Conservation (phyloP, 148 eudicot species). For the Heliamphora exappendiculata region DNA sequence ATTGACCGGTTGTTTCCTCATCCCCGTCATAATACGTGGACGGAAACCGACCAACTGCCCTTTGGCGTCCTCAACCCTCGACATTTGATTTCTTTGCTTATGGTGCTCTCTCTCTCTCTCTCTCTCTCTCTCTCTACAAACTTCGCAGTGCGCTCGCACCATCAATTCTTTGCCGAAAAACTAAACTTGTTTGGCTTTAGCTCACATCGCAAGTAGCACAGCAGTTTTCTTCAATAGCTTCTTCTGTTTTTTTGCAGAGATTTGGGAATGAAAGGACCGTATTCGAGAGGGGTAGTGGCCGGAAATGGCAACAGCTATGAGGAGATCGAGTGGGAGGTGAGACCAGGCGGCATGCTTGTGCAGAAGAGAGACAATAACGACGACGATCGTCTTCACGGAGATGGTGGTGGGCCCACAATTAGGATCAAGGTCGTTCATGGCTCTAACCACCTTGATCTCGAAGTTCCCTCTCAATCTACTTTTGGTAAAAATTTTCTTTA, state of each 20-base stretch:
- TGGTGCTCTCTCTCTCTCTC: background rate
- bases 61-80: background rate
- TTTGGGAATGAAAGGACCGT: constrained; percentile 7
- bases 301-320: background rate
- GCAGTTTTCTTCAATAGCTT: background rate
- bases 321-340: constrained; percentile 10
- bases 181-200: background rate
- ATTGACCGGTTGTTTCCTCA: no score
- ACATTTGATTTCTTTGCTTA: background rate
- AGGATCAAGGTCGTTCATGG: constrained; percentile 54
- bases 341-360: constrained; percentile 5
- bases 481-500: constrained; percentile 63
- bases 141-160: background rate
- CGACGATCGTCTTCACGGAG: background rate
- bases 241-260: background rate
- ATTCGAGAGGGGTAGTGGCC: background rate
- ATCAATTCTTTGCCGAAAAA: background rate
- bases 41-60: background rate
- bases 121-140: no score
- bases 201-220: no score
- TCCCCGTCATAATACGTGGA: no score
- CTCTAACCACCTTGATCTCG: constrained; percentile 32
- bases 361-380: background rate
- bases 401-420: constrained; percentile 9
- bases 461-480: constrained; percentile 38